phyloP scores from a whole-genome alignment of 2,329 filamentous ascomycete species.

The Aspergillus felis region DNA sequence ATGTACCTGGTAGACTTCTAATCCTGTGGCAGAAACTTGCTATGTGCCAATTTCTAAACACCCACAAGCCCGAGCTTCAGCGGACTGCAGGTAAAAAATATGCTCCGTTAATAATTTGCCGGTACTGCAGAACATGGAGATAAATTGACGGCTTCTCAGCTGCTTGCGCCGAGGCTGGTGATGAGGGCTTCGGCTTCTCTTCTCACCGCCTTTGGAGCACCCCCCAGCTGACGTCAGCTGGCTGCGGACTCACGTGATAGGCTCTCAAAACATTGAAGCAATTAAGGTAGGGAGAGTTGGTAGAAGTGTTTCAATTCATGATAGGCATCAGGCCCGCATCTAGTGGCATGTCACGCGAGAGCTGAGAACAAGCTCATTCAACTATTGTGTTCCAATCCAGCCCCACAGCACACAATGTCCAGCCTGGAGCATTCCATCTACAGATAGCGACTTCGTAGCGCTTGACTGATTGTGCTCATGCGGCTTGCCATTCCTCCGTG shows the following conservation, averaged over 20 bases:
- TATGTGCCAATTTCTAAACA: neutral
- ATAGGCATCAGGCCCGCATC: neutral
- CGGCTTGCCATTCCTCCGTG: conserved; percentile 48
- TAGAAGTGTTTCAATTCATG: neutral
- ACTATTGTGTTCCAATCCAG: neutral
- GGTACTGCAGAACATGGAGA: neutral
- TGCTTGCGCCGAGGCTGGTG: neutral
- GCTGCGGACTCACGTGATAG: neutral
- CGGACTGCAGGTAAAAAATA: neutral
- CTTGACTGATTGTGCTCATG: conserved; percentile 52
- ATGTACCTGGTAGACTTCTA: neutral
- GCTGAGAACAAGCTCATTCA: neutral
- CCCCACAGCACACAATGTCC: neutral
- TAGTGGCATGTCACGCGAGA: neutral
- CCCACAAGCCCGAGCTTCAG: neutral
- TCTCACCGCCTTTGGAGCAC: neutral
- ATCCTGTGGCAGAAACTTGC: neutral
- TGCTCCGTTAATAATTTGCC: neutral
- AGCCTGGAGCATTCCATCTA: conserved; percentile 9
- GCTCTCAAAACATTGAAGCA: neutral
- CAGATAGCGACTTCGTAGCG: conserved; percentile 51
- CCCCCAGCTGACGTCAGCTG: neutral
- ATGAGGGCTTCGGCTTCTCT: neutral
- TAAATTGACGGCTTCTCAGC: neutral
- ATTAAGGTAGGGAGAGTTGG: neutral